These are phyloP conservation scores for Podaxis mareebaensis DNA, from an alignment of 768 basidiomycete species.

Conservation along the genomic window DNA sequence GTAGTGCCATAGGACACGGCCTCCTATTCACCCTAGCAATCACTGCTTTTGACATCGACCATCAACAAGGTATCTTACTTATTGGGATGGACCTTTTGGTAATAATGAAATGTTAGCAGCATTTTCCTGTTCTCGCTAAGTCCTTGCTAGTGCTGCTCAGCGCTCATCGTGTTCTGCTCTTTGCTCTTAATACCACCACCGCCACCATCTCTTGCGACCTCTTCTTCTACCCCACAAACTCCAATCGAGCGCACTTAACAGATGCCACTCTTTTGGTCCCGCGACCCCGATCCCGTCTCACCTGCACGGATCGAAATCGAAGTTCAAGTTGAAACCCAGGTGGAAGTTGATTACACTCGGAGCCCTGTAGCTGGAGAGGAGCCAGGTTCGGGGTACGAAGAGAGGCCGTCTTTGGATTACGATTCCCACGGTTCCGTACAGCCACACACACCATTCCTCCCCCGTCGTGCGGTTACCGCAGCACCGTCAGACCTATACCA, in stretches of 20 bases:
- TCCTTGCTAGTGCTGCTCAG: not conserved
- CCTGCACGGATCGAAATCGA: slow-evolving; percentile 20
- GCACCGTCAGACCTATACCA: slow-evolving; percentile 15
- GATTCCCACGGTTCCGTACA: slow-evolving; percentile 29
- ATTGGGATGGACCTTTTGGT: not conserved
- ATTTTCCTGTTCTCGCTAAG: not conserved
- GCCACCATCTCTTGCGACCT: not conserved
- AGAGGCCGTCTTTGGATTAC: slow-evolving; percentile 7
- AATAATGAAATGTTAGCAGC: not conserved
- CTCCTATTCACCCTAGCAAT: not conserved
- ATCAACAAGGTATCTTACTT: not conserved
- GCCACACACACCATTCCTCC: slow-evolving; percentile 20
- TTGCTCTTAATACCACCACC: not conserved
- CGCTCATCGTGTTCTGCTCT: not conserved
- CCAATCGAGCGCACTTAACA: not conserved
- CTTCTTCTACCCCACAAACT: not conserved
- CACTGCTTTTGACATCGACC: not conserved
- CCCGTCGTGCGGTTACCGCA: slow-evolving; percentile 19
- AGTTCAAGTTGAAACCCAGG: slow-evolving; percentile 29
- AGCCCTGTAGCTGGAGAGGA: not conserved
- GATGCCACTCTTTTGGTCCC: not conserved
- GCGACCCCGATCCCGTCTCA: not conserved
- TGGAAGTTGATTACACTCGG: slow-evolving; percentile 22
- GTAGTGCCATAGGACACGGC: not conserved
- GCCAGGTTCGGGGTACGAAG: not conserved